phyloP scores from a whole-genome alignment of 2,329 filamentous ascomycete species.

The Paraconiothyrium brasiliense region DNA sequence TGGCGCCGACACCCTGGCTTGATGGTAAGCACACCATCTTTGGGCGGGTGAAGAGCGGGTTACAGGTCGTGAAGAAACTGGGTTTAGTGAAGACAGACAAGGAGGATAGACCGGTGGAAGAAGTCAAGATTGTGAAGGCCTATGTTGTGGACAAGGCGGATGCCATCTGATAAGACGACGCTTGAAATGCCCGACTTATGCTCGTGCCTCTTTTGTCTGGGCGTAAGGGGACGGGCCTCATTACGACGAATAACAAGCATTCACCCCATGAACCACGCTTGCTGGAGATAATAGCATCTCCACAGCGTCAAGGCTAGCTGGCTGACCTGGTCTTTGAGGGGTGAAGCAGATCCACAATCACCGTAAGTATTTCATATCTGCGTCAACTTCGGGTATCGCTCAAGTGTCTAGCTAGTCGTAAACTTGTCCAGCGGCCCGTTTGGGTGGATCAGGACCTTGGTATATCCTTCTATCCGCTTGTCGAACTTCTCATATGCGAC shows the following conservation, averaged over 20 bases:
- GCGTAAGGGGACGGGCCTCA: neutral
- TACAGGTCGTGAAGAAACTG: slow-evolving; percentile 86
- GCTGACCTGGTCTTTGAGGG: neutral
- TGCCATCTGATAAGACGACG: slow-evolving; percentile 30
- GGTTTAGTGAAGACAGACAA: slow-evolving; percentile 83
- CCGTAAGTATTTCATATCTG: neutral
- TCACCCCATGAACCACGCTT: neutral
- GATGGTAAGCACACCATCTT: slow-evolving; percentile 99
- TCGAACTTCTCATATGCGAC: slow-evolving; percentile 73
- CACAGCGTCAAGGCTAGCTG: neutral
- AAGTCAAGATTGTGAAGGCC: slow-evolving; percentile 81
- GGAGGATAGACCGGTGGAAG: slow-evolving; percentile 82
- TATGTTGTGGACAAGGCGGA: slow-evolving; percentile 71
- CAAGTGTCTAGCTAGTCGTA: neutral
- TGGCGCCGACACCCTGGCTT: slow-evolving; percentile 94
- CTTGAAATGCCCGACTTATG: neutral
- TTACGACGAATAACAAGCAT: neutral
- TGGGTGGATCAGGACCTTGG: slow-evolving; percentile 73
- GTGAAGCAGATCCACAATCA: neutral
- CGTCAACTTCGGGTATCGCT: neutral
- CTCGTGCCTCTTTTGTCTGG: neutral
- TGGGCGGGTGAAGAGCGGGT: slow-evolving; percentile 83
- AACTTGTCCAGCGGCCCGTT: slow-evolving; percentile 57
- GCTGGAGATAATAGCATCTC: neutral
- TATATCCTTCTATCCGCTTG: slow-evolving; percentile 71